Evolutionary conservation across 2,329 filamentous ascomycete species (phyloP).

Genomic region (Sphaerulina vaccinii): DNA sequence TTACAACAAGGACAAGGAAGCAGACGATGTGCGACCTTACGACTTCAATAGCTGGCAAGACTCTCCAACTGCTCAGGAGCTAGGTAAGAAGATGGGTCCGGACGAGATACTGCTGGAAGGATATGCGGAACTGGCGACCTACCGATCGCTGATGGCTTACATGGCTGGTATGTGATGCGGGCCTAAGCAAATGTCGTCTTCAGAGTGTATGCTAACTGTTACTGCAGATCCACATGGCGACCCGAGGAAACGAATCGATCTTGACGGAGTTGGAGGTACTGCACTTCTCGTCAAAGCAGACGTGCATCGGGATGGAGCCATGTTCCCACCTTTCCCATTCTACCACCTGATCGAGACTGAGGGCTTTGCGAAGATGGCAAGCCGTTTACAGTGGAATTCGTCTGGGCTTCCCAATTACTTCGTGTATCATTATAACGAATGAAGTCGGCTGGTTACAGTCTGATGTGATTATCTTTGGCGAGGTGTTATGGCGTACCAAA

Average conservation of each 20-base stretch:
- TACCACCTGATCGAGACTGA: slow-evolving; percentile 98
- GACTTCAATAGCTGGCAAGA: slow-evolving; percentile 99
- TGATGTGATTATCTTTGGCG: slow-evolving; percentile 12
- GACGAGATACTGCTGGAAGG: slow-evolving; percentile 94
- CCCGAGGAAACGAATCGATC: slow-evolving; percentile 50
- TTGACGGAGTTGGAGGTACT: slow-evolving; percentile 93
- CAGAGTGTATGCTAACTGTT: neutral
- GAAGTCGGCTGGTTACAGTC: slow-evolving; percentile 19
- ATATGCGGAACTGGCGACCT: slow-evolving; percentile 89
- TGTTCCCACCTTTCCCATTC: slow-evolving; percentile 96
- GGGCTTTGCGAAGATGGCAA: slow-evolving; percentile 96
- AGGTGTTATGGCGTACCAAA: slow-evolving; percentile 5
- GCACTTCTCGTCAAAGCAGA: slow-evolving; percentile 92
- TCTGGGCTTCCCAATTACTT: slow-evolving; percentile 96
- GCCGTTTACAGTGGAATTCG: slow-evolving; percentile 77
- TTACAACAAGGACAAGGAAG: slow-evolving; percentile 65
- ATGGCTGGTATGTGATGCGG: slow-evolving; percentile 56
- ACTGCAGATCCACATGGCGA: slow-evolving; percentile 34
- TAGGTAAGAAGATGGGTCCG: slow-evolving; percentile 76
- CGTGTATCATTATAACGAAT: slow-evolving; percentile 53
- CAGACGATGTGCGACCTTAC: slow-evolving; percentile 76
- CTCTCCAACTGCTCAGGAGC: slow-evolving; percentile 71
- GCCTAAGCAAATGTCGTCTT: neutral
- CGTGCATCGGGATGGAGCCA: slow-evolving; percentile 93
- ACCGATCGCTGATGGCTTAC: slow-evolving; percentile 86